Base-by-base conservation (phyloP, 768 basidiomycete genomes). In the Tulasnella sp. region DNA sequence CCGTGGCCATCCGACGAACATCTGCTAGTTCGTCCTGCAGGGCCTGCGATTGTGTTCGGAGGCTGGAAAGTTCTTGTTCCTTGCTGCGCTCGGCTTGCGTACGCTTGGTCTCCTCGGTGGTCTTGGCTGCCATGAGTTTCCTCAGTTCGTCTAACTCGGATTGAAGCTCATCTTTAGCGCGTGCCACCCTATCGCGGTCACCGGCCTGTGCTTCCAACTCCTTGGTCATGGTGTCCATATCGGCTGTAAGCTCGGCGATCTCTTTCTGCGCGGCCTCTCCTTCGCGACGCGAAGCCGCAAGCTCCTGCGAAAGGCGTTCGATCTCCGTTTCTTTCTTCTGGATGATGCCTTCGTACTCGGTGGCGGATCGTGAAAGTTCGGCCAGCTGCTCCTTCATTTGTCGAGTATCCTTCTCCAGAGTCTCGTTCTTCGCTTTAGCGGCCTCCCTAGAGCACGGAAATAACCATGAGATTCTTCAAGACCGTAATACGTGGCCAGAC, bases 81-180 rank as follows among this genome's bases (percentile, higher is more conserved):
- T 85, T 89, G 71, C 86, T 86, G 70, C 84, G 85, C 69, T 92
- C 89, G 0, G 83, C 90, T 68, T 96, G 88, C 32, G 78, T 79
- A 17, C 88, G 80, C 29, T 85, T 84, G 8, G 81, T 85, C 66
- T 92, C 93, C 69, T 97, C 93, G 24, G 83, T 84, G 0, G 84
- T 80, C 70, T 92, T 96, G 1, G 88, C 86, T 48, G 85, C 83
- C 74, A 96, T 80, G 13, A 88, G 73, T n/a, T 80, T 74, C 5
- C 93, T 84, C 7, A 98, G 76, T 62, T 89, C 86, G 66, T 95
- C 93, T 10, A 96, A 74, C 70, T 96, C 94, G 42, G 77, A 79
- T 66, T 89, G 83, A 2, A 95, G 74, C 66, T 84, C 86, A 26
- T 73, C 73, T 26, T 80, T 81, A 2, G 77, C 72, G 3, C 64